Evolutionary conservation across 768 basidiomycete genomes (phyloP).

Genomic region (Boletus rubroflammeus): DNA sequence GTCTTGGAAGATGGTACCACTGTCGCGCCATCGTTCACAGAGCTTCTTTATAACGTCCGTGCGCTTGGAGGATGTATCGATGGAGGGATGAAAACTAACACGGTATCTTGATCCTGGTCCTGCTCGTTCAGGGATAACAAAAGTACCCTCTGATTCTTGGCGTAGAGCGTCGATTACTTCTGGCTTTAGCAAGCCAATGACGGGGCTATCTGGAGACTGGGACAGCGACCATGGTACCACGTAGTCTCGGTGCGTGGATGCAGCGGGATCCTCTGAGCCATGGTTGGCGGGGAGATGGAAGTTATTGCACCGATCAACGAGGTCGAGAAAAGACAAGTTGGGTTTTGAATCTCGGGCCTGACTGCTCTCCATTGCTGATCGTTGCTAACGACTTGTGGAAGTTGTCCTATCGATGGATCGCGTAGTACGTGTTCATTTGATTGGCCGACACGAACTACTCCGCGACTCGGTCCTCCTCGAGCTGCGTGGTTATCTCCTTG

Average conservation of each 20-base stretch:
- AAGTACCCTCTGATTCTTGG: slow-evolving; percentile 43
- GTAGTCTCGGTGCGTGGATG: slow-evolving; percentile 35
- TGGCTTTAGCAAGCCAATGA: slow-evolving; percentile 61
- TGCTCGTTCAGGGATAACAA: slow-evolving; percentile 38
- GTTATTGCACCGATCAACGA: slow-evolving; percentile 74
- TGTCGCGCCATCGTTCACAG: slow-evolving; percentile 74
- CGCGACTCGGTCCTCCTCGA: no score
- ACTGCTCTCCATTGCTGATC: slow-evolving; percentile 4
- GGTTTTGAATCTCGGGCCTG: not conserved
- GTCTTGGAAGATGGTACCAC: slow-evolving; percentile 49
- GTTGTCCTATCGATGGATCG: not conserved
- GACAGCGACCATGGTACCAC: slow-evolving; percentile 58
- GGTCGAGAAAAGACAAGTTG: slow-evolving; percentile 49
- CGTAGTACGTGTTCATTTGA: not conserved
- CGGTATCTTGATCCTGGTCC: slow-evolving; percentile 20
- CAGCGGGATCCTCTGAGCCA: slow-evolving; percentile 21
- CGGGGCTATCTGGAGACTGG: slow-evolving; percentile 46
- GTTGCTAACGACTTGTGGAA: not conserved
- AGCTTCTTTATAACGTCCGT: slow-evolving; percentile 60
- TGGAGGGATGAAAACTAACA: slow-evolving; percentile 48
- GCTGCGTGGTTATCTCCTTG: no score
- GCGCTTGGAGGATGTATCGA: slow-evolving; percentile 56
- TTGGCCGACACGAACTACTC: no score
- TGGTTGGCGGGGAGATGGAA: slow-evolving; percentile 39
- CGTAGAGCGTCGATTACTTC: slow-evolving; percentile 51